Base-by-base conservation (phyloP, 768 basidiomycete genomes). In the Leucosporidium creatinivorum region DNA sequence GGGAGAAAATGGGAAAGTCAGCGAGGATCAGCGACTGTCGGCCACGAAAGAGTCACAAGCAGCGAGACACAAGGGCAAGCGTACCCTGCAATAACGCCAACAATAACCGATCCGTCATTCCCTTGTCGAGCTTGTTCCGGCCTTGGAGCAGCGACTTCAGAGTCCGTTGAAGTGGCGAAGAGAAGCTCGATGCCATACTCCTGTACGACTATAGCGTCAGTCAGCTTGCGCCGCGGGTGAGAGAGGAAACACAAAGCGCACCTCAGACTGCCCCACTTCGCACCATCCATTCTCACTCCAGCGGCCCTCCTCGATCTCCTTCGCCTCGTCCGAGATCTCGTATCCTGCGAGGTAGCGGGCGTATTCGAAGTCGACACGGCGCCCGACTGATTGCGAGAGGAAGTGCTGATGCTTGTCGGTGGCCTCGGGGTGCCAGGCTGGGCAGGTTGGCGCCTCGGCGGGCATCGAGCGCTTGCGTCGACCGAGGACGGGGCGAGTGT, bases 211-310 rank as follows among this genome's bases (percentile, higher is more conserved):
- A 26, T 21, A 30, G 12, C 12, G 50, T 17, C 1, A 36, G 25
- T n/a, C 15, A 7, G 55, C 21, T 51, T 36, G 58, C 30, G 58
- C 39, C 19, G 28, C 13, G 58, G 28, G 31, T n/a, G 39, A 23
- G 55, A 23, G 3, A 2, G 23, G 36, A 23, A 52, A 23, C 28
- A 51, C 19, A 15, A 23, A 26, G 36, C 70, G 58, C 36, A 73
- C 79, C 60, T 89, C 84, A 10, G 85, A 80, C 68, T 81, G 80
- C 8, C 91, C 89, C 52, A 83, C 77, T 66, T 86, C 85, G 75
- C 92, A 94, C 84, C 85, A 88, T 9, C 90, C 91, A 70, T 83
- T 79, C 17, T 83, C 80, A 57, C 83, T 83, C 89, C 89, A 93
- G 49, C 82, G 67, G 19, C 69, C 72, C 15, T 63, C 65, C 39